Evolutionary conservation across 116 monocot species (phyloP).

Genomic region (Phalaenopsis hybrid): DNA sequence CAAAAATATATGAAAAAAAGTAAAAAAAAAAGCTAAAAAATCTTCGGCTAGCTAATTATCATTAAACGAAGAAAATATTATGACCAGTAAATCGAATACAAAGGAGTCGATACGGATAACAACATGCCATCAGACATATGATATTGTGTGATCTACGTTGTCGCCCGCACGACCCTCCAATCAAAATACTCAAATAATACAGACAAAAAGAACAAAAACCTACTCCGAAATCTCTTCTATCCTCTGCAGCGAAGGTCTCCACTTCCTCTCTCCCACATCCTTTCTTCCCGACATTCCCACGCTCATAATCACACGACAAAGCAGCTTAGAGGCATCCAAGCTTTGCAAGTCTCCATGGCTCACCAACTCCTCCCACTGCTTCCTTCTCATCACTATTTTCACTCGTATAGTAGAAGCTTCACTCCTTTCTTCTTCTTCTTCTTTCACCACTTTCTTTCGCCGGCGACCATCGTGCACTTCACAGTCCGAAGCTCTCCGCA

Average conservation of each 20-base stretch:
- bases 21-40: no score
- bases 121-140: no score
- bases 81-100: no score
- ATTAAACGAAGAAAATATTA: no score
- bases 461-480: neutral
- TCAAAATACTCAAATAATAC: neutral
- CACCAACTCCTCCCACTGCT: conserved; percentile 8
- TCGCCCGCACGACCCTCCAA: no score
- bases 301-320: neutral
- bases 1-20: no score
- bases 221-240: conserved; percentile 1
- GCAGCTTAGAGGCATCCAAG: neutral
- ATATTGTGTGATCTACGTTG: no score
- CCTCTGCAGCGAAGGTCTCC: neutral
- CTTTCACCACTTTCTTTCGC: neutral
- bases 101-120: no score
- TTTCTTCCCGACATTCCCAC: neutral
- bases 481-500: neutral
- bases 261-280: neutral
- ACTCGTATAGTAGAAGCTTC: neutral
- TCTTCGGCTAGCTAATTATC: no score
- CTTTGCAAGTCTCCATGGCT: neutral
- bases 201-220: neutral
- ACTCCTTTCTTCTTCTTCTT: neutral
- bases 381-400: conserved; percentile 2